Conservation (phyloP, 805 yeast genomes). For the Yamadazyma endophytica region DNA sequence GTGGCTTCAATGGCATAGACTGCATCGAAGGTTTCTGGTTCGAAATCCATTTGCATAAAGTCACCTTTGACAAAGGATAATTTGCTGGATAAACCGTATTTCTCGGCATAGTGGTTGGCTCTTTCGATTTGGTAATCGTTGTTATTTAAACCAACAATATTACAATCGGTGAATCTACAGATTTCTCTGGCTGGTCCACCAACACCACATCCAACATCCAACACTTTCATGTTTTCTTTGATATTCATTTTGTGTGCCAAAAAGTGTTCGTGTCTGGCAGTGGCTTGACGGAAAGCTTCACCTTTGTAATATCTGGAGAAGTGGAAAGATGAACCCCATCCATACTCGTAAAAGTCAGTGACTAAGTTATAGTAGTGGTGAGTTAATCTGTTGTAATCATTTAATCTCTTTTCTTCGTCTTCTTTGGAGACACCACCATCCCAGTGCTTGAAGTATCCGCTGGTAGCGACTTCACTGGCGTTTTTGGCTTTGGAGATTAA, state of each 20-base stretch:
- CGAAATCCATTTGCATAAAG: conserved; percentile 98
- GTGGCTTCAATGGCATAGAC: conserved; percentile 99
- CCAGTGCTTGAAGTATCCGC: conserved; percentile 95
- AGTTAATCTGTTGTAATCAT: conserved; percentile 86
- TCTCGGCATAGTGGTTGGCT: conserved; percentile 76
- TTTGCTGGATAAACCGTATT: conserved; percentile 62
- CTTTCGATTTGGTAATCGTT: conserved; percentile 95
- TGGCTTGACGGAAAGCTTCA: conserved; percentile 89
- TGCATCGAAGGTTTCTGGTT: conserved; percentile 85
- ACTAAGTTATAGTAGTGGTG: conserved; percentile 95
- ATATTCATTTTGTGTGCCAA: conserved; percentile 84
- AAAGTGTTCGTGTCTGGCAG: conserved; percentile 96
- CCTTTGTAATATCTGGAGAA: conserved; percentile 92
- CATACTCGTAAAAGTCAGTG: conserved; percentile 97
- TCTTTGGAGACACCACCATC: conserved; percentile 78
- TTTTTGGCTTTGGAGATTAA: conserved; percentile 69
- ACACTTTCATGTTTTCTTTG: conserved; percentile 74
- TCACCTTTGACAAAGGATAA: conserved; percentile 92
- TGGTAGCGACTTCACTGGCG: conserved; percentile 76
- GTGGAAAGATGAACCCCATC: conserved; percentile 99
- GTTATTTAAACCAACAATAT: conserved; percentile 88
- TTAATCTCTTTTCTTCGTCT: conserved; percentile 70
- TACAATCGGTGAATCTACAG: conserved; percentile 82
- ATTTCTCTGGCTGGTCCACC: conserved; percentile 99
- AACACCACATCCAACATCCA: conserved; percentile 99